These are phyloP conservation scores for Carex parvula DNA, from an alignment of 176 grass and related monocot genomes.

Conservation along the genomic window DNA sequence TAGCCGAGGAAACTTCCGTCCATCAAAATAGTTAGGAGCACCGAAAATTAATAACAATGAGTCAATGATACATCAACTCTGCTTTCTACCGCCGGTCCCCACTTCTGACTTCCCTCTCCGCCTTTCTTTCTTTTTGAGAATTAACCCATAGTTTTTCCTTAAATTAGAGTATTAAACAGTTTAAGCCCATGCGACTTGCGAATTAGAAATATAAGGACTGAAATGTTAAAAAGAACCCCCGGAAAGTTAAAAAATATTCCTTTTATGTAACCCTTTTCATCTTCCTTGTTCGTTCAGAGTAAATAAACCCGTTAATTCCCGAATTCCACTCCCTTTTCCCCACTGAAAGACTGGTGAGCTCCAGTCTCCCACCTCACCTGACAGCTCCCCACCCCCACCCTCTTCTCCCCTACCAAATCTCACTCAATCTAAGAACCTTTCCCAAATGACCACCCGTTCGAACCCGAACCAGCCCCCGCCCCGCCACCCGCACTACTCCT, in stretches of 20 bases:
- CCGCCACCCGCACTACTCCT: conserved; percentile 59
- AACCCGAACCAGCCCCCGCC: conserved; percentile 17
- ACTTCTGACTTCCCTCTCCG: not conserved
- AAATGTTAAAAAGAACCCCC: not conserved
- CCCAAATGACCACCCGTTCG: conserved; percentile 2
- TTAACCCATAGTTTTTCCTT: not conserved
- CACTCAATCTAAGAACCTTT: not conserved
- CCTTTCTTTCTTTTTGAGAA: not conserved
- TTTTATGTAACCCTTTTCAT: not conserved
- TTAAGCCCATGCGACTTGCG: not conserved
- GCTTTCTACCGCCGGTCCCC: too few species aligned
- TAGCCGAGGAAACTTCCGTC: too few species aligned
- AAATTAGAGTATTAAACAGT: not conserved
- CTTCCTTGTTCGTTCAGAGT: not conserved
- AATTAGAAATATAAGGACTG: not conserved
- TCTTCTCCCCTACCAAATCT: not conserved
- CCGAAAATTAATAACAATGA: too few species aligned
- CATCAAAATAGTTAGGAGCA: too few species aligned
- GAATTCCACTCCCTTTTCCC: not conserved
- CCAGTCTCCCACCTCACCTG: not conserved
- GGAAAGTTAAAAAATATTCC: not conserved
- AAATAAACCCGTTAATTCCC: not conserved
- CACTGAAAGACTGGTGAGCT: not conserved
- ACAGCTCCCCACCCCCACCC: not conserved
- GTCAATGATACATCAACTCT: too few species aligned